These are phyloP conservation scores for Saccharomycopsis crataegensis DNA, from an alignment of 1,139 yeast genomes.

Conservation along the genomic window DNA sequence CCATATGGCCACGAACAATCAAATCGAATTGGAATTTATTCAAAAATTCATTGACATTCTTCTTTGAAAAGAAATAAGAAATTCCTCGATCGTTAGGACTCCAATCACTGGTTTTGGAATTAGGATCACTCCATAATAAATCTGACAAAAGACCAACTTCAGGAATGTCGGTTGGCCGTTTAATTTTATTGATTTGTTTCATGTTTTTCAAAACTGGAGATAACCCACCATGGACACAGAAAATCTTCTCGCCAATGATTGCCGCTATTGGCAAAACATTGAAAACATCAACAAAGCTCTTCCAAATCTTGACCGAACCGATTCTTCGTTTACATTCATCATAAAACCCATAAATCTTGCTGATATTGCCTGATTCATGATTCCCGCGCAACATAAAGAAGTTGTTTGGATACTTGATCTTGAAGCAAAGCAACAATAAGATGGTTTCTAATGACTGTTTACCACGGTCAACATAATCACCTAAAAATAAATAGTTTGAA, in stretches of 20 bases:
- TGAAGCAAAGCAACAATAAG: slow-evolving; percentile 60
- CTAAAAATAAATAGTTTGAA: slow-evolving; percentile 70
- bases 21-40: slow-evolving; percentile 66
- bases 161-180: slow-evolving; percentile 83
- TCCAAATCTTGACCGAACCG: slow-evolving; percentile 64
- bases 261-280: slow-evolving; percentile 85
- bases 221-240: slow-evolving; percentile 86
- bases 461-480: slow-evolving; percentile 86
- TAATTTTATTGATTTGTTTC: slow-evolving; percentile 60
- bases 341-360: slow-evolving; percentile 80
- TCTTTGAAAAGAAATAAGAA: slow-evolving; percentile 70
- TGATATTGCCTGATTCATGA: slow-evolving; percentile 78
- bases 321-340: slow-evolving; percentile 81
- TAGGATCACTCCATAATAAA: slow-evolving; percentile 86
- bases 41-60: slow-evolving; percentile 67
- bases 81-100: slow-evolving; percentile 83
- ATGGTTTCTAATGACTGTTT: slow-evolving; percentile 78
- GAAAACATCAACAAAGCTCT: slow-evolving; percentile 70
- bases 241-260: slow-evolving; percentile 73
- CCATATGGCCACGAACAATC: slow-evolving; percentile 86
- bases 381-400: slow-evolving; percentile 79
- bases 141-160: slow-evolving; percentile 78
- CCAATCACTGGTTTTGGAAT: slow-evolving; percentile 60
- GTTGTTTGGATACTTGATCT: slow-evolving; percentile 76
- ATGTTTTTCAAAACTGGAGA: slow-evolving; percentile 66